These are phyloP conservation scores for Halophytophthora batemanensis DNA, from an alignment of 352 stramenopile genomes.

Conservation along the genomic window DNA sequence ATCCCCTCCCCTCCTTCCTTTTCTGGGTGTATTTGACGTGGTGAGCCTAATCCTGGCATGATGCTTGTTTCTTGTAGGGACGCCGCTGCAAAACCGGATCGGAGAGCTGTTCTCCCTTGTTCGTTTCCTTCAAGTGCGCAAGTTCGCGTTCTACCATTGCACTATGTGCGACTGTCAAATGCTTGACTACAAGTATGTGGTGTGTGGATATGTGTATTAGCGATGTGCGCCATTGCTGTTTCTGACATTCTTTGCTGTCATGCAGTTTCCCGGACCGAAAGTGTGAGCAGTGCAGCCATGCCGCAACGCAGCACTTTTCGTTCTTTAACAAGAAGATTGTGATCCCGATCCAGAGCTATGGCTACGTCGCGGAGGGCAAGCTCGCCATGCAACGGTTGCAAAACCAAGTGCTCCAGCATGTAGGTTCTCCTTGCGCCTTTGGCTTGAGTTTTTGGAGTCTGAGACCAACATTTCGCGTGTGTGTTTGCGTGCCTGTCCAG, in stretches of 20 bases:
- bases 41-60: not conserved
- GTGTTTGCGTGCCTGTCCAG: constrained; percentile 30
- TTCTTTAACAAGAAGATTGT: constrained; percentile 99
- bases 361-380: constrained; percentile 91
- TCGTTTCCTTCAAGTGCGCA: constrained; percentile 96
- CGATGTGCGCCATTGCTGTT: constrained; percentile 6
- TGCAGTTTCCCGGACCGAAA: constrained; percentile 70
- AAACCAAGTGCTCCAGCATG: constrained; percentile 88
- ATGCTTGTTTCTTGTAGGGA: constrained; percentile 36
- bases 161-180: constrained; percentile 92
- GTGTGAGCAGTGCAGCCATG: constrained; percentile 92
- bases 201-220: not conserved
- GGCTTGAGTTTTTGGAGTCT: not conserved
- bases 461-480: not conserved
- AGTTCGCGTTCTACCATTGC: constrained; percentile 98
- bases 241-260: constrained; percentile 9
- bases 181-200: constrained; percentile 93
- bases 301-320: constrained; percentile 95
- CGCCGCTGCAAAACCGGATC: constrained; percentile 95
- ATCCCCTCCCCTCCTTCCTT: not conserved
- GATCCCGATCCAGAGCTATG: constrained; percentile 97
- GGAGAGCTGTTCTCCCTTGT: constrained; percentile 96
- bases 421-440: constrained; percentile 48
- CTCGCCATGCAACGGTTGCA: constrained; percentile 96
- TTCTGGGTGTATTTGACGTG: not conserved